Conservation (phyloP, 495 filamentous ascomycete species). For the Bathelium albidoporum region DNA sequence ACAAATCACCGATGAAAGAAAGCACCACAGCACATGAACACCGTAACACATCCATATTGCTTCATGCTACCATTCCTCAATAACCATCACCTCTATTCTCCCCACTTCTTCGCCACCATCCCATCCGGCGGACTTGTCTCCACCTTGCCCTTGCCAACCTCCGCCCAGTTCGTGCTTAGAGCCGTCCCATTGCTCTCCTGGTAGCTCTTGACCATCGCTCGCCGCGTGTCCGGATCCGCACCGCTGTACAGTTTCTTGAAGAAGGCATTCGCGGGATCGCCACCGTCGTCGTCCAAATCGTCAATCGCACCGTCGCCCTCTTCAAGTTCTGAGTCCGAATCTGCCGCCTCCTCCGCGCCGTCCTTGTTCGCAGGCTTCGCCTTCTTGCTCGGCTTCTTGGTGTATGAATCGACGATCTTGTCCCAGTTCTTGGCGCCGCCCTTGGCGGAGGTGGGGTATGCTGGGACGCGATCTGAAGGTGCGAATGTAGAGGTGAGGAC, state of each 20-base stretch:
- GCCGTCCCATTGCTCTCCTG: constrained; percentile 86
- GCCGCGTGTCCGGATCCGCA: constrained; percentile 66
- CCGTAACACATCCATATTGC: neutral
- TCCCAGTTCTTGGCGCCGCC: constrained; percentile 89
- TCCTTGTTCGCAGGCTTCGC: constrained; percentile 20
- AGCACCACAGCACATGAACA: neutral
- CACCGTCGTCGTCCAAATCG: constrained; percentile 44
- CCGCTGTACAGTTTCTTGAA: constrained; percentile 85
- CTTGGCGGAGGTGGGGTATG: constrained; percentile 83
- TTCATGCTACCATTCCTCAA: neutral
- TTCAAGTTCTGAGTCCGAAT: constrained; percentile 5
- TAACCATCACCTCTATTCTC: neutral
- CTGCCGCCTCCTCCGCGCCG: neutral
- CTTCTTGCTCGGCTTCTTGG: constrained; percentile 32
- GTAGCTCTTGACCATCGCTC: constrained; percentile 98
- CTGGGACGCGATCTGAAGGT: constrained; percentile 35
- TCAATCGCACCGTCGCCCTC: constrained; percentile 23
- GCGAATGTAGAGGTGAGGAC: constrained; percentile 6
- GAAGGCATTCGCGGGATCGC: constrained; percentile 67
- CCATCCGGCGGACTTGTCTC: constrained; percentile 68
- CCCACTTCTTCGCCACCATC: constrained; percentile 55
- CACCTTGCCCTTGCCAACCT: constrained; percentile 65
- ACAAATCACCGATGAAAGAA: neutral
- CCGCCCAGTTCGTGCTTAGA: constrained; percentile 84
- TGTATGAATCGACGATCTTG: constrained; percentile 53